Conservation (phyloP, 75 land plant species). For the Pinus taeda region DNA sequence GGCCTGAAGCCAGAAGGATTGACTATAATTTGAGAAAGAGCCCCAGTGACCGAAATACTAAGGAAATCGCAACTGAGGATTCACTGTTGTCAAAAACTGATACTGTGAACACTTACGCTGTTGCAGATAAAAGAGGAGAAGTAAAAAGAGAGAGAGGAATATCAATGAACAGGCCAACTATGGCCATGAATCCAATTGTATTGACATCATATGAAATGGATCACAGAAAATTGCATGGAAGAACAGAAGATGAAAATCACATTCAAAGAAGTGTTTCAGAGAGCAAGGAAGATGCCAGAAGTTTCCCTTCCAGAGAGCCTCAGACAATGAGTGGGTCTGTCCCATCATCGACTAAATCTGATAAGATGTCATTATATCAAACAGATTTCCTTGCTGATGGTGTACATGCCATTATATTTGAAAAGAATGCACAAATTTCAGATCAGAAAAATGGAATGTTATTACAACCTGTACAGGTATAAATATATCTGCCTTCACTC, state of each 20-base stretch:
- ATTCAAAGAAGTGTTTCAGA: not conserved
- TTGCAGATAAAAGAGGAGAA: slow-evolving; percentile 7
- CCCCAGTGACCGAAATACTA: not conserved
- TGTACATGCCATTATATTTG: not conserved
- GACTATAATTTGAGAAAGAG: not conserved
- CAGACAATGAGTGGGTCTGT: not conserved
- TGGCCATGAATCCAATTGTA: not conserved
- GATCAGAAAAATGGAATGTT: not conserved
- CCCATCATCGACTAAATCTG: not conserved
- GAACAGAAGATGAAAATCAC: not conserved
- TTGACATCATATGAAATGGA: not conserved
- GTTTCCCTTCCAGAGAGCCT: not conserved
- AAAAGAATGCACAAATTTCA: slow-evolving; percentile 2
- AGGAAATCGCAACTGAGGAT: not conserved
- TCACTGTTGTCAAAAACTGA: slow-evolving; percentile 4
- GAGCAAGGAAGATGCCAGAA: slow-evolving; percentile 2
- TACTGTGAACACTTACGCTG: not conserved
- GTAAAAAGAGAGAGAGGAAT: not conserved
- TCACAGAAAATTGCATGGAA: not conserved
- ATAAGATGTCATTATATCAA: slow-evolving; percentile 1
- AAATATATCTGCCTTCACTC: not conserved
- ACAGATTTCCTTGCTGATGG: not conserved
- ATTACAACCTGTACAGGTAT: not conserved
- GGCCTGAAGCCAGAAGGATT: slow-evolving; percentile 25
- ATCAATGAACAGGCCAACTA: slow-evolving; percentile 7